Conservation (phyloP, 495 filamentous ascomycete species). For the Tuber borchii region DNA sequence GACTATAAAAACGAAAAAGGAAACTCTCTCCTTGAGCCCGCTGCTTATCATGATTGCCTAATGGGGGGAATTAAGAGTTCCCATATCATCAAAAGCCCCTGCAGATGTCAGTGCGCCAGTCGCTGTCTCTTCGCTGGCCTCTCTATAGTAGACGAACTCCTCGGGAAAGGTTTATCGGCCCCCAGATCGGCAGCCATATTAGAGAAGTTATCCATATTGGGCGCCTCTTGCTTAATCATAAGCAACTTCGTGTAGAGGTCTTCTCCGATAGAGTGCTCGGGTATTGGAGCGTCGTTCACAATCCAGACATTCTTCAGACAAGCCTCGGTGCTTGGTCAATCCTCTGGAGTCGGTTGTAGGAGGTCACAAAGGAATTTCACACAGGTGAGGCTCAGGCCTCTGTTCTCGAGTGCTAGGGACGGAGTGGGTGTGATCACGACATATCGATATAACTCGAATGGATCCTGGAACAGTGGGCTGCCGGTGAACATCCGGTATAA, state of each 20-base stretch:
- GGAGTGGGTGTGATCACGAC: not conserved
- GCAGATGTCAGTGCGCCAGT: too few species aligned
- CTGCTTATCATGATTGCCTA: too few species aligned
- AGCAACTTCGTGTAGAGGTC: not conserved
- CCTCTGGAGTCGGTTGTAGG: not conserved
- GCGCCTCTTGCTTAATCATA: not conserved
- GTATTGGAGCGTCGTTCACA: not conserved
- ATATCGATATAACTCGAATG: not conserved
- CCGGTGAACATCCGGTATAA: not conserved
- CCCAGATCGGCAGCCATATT: not conserved
- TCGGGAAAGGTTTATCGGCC: accelerated
- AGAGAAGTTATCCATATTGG: not conserved
- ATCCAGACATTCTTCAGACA: not conserved
- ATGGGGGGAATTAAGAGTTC: too few species aligned
- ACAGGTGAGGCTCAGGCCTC: not conserved
- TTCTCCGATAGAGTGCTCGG: not conserved
- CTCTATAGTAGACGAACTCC: not conserved
- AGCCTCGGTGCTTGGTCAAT: not conserved
- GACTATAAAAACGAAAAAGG: too few species aligned
- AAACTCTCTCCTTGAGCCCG: too few species aligned
- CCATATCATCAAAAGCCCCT: too few species aligned
- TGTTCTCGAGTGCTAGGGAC: not conserved
- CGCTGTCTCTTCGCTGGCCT: too few species aligned
- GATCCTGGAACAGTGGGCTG: not conserved
- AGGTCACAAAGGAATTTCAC: not conserved